Evolutionary conservation across 2,329 filamentous ascomycete species (phyloP).

Genomic region (Xylariales sp.): DNA sequence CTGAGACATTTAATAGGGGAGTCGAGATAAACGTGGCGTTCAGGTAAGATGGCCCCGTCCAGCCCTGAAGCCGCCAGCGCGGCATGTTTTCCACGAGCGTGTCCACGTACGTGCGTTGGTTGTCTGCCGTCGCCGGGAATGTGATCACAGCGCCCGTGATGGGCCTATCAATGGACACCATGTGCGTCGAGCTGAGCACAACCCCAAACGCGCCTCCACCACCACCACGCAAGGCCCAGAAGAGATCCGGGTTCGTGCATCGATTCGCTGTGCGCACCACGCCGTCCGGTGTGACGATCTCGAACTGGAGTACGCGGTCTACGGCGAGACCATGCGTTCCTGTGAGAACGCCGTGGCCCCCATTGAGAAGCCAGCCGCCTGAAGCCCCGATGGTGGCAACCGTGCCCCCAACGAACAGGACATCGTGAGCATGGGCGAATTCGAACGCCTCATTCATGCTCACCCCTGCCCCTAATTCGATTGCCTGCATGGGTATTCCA

Average conservation of each 20-base stretch:
- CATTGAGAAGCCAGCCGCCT: constrained; percentile 52
- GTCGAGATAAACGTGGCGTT: neutral
- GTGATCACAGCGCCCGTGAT: neutral
- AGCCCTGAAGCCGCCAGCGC: too few relatives aligned
- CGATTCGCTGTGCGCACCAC: neutral
- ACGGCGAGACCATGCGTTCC: constrained; percentile 66
- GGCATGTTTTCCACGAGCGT: too few relatives aligned
- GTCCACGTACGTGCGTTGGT: neutral
- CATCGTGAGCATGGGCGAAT: neutral
- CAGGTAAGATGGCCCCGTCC: neutral
- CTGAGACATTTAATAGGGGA: too few relatives aligned
- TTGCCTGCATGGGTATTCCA: neutral
- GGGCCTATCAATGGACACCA: neutral
- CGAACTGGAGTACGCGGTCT: constrained; percentile 51
- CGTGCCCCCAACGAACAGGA: neutral
- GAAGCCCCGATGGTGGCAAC: neutral
- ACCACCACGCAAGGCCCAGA: constrained; percentile 71
- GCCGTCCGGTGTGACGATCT: constrained; percentile 16
- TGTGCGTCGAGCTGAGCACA: constrained; percentile 52
- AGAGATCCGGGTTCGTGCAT: constrained; percentile 63
- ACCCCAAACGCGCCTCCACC: constrained; percentile 69
- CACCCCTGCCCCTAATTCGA: constrained; percentile 1
- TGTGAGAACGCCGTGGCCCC: constrained; percentile 66
- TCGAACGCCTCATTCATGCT: neutral
- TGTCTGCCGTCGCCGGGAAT: neutral